phyloP scores from a whole-genome alignment of 352 stramenopile genomes.

The Pythium aphanidermatum region DNA sequence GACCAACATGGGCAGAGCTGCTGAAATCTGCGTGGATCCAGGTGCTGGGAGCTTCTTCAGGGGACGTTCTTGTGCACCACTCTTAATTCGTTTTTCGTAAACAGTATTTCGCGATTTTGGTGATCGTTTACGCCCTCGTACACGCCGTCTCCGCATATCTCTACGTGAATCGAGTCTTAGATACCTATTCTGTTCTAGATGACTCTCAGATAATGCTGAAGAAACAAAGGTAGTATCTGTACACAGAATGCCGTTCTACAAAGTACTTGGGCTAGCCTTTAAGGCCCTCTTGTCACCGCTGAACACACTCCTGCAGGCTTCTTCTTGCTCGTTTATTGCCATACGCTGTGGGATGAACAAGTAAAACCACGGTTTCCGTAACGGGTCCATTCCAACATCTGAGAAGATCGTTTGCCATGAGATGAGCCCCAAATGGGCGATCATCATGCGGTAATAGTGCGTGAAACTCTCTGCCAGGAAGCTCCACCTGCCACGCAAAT shows the following conservation, averaged over 20 bases:
- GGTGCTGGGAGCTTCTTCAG: constrained; percentile 14
- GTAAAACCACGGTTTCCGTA: constrained; percentile 72
- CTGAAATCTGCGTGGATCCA: constrained; percentile 67
- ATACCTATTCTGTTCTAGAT: constrained; percentile 16
- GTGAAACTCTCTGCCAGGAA: constrained; percentile 64
- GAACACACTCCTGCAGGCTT: no score
- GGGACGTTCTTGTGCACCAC: not conserved
- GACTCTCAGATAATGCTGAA: constrained; percentile 11
- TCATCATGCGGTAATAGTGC: constrained; percentile 82
- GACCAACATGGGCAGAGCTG: constrained; percentile 47
- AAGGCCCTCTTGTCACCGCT: no score
- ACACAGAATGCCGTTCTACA: no score
- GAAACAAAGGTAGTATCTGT: no score
- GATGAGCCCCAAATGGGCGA: constrained; percentile 67
- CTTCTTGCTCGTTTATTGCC: constrained; percentile 35
- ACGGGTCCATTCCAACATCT: constrained; percentile 45
- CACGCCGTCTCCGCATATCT: constrained; percentile 8
- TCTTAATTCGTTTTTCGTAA: not conserved
- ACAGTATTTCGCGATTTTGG: constrained; percentile 18
- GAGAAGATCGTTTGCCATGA: constrained; percentile 74
- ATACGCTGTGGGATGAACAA: constrained; percentile 71
- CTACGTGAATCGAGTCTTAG: constrained; percentile 16
- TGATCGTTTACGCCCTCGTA: constrained; percentile 16
- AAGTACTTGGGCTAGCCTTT: no score
- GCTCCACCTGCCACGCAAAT: constrained; percentile 52